A percentile compares a stretch with the other conserved stretches of the same genome.
phyloP scores from a whole-genome alignment of 2,329 filamentous ascomycete genomes.

The Bisporella sp. region DNA sequence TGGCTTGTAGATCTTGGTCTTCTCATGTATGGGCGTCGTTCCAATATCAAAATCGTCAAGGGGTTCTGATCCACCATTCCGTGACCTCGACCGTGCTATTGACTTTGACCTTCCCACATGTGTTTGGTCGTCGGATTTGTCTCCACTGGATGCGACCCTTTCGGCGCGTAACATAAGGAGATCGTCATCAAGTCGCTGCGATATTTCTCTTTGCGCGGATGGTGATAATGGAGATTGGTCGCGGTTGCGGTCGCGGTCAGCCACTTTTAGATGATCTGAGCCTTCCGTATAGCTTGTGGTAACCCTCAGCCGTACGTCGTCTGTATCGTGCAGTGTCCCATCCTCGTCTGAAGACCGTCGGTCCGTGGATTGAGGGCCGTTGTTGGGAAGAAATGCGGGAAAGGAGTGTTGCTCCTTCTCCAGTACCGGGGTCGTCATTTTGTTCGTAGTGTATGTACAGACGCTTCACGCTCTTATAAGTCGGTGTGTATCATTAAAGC shows the following conservation, averaged over 20 bases:
- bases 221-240: conserved; percentile 35
- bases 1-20: conserved; percentile 56
- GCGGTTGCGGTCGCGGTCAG: conserved; percentile 10
- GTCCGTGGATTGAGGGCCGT: conserved; percentile 2
- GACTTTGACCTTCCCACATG: conserved; percentile 33
- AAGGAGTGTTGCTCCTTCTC: conserved; percentile 27
- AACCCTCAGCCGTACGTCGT: conserved; percentile 39
- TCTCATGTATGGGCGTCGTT: conserved; percentile 64
- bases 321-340: conserved; percentile 18
- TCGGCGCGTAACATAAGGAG: conserved; percentile 59
- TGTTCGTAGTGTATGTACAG: neutral
- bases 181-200: conserved; percentile 57
- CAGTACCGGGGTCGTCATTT: conserved; percentile 23
- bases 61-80: conserved; percentile 44
- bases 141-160: conserved; percentile 38
- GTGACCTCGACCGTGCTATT: conserved; percentile 29
- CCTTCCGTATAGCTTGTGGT: conserved; percentile 34
- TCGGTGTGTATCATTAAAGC: too few relatives aligned
- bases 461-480: too few relatives aligned
- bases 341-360: conserved; percentile 26
- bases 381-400: conserved; percentile 18
- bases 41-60: conserved; percentile 46
- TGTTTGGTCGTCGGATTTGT: conserved; percentile 19
- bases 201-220: conserved; percentile 51
- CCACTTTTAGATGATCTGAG: conserved; percentile 13